These are phyloP conservation scores for Cladosporium halotolerans DNA, from an alignment of 2,329 filamentous ascomycete species.

Conservation along the genomic window DNA sequence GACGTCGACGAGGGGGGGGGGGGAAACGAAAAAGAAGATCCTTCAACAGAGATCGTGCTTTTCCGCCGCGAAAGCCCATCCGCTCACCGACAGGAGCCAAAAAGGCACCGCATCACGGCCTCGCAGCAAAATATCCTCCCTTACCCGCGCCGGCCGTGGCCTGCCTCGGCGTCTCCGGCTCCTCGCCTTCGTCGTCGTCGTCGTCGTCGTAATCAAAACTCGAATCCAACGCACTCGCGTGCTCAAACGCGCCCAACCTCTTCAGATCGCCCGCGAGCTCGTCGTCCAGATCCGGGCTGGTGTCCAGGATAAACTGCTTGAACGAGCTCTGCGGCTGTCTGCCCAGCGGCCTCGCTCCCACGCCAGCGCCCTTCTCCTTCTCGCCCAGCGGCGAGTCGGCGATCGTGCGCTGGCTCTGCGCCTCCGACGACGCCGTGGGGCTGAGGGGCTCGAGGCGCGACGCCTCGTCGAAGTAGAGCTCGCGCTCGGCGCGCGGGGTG, in stretches of 20 bases:
- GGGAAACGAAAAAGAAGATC: background rate
- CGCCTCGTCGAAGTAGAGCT: slow-evolving; percentile 28
- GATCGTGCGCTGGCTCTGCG: background rate
- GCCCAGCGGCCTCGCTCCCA: background rate
- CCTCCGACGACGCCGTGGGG: background rate
- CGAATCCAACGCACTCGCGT: background rate
- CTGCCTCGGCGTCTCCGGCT: slow-evolving; percentile 7
- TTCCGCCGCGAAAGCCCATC: too few relatives aligned
- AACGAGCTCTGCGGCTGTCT: background rate
- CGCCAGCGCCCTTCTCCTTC: too few relatives aligned
- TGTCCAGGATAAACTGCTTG: slow-evolving; percentile 7
- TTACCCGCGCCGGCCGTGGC: background rate
- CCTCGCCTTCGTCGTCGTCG: background rate
- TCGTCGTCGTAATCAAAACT: background rate
- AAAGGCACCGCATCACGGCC: too few relatives aligned
- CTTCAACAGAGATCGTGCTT: too few relatives aligned
- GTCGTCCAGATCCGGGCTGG: background rate
- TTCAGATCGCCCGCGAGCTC: slow-evolving; percentile 2
- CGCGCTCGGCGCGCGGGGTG: slow-evolving; percentile 38
- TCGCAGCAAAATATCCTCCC: too few relatives aligned
- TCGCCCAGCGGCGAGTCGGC: too few relatives aligned
- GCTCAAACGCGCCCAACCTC: background rate
- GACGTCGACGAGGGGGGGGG: too few relatives aligned
- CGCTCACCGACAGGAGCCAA: too few relatives aligned
- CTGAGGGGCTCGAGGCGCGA: background rate